Base-by-base conservation (phyloP, 2,329 filamentous ascomycete genomes). In the Neonectria punicea region DNA sequence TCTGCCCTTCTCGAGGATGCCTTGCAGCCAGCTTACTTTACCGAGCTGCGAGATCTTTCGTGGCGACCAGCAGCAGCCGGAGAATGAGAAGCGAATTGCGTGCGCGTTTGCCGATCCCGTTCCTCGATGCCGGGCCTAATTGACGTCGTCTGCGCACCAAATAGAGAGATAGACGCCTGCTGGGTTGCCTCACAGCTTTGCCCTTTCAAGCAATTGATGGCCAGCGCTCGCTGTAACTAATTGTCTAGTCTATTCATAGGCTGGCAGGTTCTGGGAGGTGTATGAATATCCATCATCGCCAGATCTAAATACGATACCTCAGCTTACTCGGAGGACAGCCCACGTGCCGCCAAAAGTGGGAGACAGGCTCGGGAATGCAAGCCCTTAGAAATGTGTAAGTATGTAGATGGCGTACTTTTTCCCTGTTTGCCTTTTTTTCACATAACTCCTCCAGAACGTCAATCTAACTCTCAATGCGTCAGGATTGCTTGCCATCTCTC, bases 1-100 rank as follows among this genome's bases (percentile, higher is more conserved):
- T 50, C 44, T 25, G 25, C 28, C 56, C 53, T 57, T 51, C 55
- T 60, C 43, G 34, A 41, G 56, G 56, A 66, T 67, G 65, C 60
- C 66, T 67, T 70, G 61, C 59, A 64, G 67, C 62, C 60, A 63
- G 59, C 59, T 46, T 53, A 39, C 50, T 13, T 59, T 61, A 39
- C 63, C 65, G 53, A 44, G 58, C 58, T 67, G 58, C 61, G 58
- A 54, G 53, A 55, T 67, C 57, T 56, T 58, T 62, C 55, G 41
- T 54, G 43, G 57, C 62, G 63, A 61, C 53, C 56, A 28, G 53
- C 51, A 20, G 53, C 51, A 20, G 30, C 30, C 47, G 30, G 43
- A 53, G 51, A 66, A 55, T 53, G 39, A 58, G 61, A 60, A 49
- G 47, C 49, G 32, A 28, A 63, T 65, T 68, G 61, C 53, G 55